These are phyloP conservation scores for Flaveria brownii DNA, from an alignment of 129 eudicot species.

Conservation along the genomic window DNA sequence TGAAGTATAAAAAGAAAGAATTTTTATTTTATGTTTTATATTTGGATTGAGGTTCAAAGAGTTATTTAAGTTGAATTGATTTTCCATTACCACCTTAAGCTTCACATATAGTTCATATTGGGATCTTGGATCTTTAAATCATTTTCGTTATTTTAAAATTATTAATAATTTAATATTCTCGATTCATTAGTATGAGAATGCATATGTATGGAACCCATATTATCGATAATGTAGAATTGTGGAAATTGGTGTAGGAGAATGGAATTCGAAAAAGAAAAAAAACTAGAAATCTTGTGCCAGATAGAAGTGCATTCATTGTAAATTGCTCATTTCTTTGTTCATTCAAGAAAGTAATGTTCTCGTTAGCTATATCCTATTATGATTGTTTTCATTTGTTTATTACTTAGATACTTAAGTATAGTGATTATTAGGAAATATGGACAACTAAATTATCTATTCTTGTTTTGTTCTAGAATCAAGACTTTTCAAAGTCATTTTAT, in stretches of 20 bases:
- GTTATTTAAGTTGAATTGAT: background rate
- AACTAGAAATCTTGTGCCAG: background rate
- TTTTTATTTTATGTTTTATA: background rate
- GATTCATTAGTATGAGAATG: background rate
- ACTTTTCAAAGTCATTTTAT: background rate
- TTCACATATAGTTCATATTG: background rate
- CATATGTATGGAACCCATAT: background rate
- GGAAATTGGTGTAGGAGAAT: background rate
- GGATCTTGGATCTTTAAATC: background rate
- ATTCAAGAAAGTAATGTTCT: background rate
- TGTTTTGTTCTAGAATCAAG: background rate
- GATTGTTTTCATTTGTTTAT: background rate
- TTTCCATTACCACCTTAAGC: slow-evolving; percentile 2
- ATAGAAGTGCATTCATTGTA: background rate
- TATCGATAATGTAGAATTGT: background rate
- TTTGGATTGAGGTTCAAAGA: background rate
- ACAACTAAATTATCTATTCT: background rate
- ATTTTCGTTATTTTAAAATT: background rate
- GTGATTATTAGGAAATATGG: background rate
- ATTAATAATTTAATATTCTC: background rate
- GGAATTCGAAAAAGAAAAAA: background rate
- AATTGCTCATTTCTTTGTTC: slow-evolving; percentile 1
- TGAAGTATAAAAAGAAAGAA: background rate
- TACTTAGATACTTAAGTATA: background rate
- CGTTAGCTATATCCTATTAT: background rate